Evolutionary conservation across 352 stramenopile species (phyloP).

Genomic region (Lagenidium sp.): DNA sequence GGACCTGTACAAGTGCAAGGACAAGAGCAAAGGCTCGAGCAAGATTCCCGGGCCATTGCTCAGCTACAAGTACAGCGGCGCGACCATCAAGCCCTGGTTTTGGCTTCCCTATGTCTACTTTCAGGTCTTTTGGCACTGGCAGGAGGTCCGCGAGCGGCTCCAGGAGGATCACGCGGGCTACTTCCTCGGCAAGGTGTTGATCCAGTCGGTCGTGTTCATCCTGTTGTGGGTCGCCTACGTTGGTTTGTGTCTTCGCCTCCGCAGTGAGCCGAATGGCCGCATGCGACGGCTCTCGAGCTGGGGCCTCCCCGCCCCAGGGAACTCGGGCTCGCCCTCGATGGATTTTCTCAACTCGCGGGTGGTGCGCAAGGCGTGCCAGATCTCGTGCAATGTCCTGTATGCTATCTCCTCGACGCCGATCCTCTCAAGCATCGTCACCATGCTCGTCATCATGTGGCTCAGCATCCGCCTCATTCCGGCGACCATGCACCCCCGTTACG

Average conservation of each 20-base stretch:
- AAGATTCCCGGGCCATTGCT: conserved; percentile 61
- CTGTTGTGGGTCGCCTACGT: conserved; percentile 63
- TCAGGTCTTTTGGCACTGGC: conserved; percentile 79
- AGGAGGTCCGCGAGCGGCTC: conserved; percentile 43
- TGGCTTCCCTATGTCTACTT: conserved; percentile 80
- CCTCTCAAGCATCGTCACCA: conserved; percentile 47
- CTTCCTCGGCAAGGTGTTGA: conserved; percentile 52
- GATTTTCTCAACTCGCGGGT: conserved; percentile 69
- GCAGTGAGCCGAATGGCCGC: conserved; percentile 52
- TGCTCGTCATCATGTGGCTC: conserved; percentile 35
- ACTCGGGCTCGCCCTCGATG: conserved; percentile 38
- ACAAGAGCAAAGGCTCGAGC: conserved; percentile 46
- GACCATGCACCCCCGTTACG: conserved; percentile 66
- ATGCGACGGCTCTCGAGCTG: conserved; percentile 51
- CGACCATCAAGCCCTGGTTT: conserved; percentile 69
- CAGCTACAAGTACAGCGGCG: conserved; percentile 76
- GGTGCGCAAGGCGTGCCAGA: conserved; percentile 59
- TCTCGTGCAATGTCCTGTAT: conserved; percentile 68
- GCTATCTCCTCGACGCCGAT: conserved; percentile 53
- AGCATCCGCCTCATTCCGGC: conserved; percentile 41
- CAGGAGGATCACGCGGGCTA: conserved; percentile 52
- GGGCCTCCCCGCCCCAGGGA: conserved; percentile 38
- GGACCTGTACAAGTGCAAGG: conserved; percentile 79
- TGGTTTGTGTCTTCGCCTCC: conserved; percentile 54
- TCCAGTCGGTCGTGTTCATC: conserved; percentile 45